Evolutionary conservation across 495 filamentous ascomycete genomes (phyloP), one percentile per base, ranked within the genome.

Genomic region (Lentithecium fluviatile): DNA sequence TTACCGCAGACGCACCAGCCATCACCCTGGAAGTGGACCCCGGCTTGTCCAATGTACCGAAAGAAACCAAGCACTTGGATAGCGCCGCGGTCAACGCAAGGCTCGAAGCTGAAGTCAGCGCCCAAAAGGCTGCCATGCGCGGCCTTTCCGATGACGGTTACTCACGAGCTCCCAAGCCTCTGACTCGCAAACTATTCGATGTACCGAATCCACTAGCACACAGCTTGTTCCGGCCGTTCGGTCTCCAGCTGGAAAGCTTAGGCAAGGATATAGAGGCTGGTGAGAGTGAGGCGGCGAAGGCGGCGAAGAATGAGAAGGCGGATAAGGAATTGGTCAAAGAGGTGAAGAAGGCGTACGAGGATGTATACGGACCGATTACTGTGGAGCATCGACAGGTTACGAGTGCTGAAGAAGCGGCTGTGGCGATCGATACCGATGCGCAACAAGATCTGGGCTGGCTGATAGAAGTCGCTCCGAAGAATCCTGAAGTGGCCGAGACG

Each of bases 111-210:
- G 50, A 60, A 25, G 37, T 60, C 17, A 26, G 32, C 24, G 40
- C 62, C n/a, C 56, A 55, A 34, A 65, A 60, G 45, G 21, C 43
- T 19, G 62, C 56, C 12, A 65, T 65, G 62, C 49, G 29, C 13
- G 62, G 56, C 26, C 56, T 60, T 20, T 60, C 62, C 13, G 56
- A 65, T 36, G 56, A 65, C 32, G 62, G 62, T 8, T 60, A 60
- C 26, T 49, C 56, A 6, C 20, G 19, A 2, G 13, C 29, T 7
- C 51, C 49, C 11, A 53, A 64, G 23, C 46, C 60, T 17, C 7
- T 29, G 6, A 19, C 25, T 17, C 51, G 20, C 19, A 45, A 40
- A n/a, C 13, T 37, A 4, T 52, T 53, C 11, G 40, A 52, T 17
- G 37, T 52, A 40, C 37, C 26, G 4, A 58, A 29, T 47, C 60